Conservation (phyloP, 2,329 filamentous ascomycete genomes). For the Leptographium lundbergii region DNA sequence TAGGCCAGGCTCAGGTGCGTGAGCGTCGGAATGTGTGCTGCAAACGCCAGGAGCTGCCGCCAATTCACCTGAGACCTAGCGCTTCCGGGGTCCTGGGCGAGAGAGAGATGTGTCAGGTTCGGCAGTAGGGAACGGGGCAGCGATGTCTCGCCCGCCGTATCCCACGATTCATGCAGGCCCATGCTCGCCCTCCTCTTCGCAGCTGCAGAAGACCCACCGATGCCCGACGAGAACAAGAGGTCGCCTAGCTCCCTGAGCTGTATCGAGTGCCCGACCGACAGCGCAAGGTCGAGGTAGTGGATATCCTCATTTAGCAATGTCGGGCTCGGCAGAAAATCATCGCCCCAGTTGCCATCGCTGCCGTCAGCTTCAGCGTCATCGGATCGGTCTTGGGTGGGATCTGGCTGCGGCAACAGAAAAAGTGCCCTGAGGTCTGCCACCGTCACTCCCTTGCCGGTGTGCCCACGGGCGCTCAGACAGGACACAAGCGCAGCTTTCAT, state of each 20-base stretch:
- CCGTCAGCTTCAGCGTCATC: conserved; percentile 15
- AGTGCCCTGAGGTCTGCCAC: conserved; percentile 36
- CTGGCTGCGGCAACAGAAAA: conserved; percentile 21
- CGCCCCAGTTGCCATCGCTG: conserved; percentile 4
- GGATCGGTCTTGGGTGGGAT: not conserved
- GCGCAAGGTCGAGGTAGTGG: conserved; percentile 39
- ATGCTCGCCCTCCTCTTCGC: conserved; percentile 6
- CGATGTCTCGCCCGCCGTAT: conserved; percentile 19
- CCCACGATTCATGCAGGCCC: conserved; percentile 39
- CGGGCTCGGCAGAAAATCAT: conserved; percentile 10
- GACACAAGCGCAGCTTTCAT: conserved; percentile 39
- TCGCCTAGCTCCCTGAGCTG: conserved; percentile 38
- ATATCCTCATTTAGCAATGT: conserved; percentile 31
- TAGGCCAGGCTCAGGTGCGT: conserved; percentile 50
- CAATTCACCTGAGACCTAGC: conserved; percentile 21
- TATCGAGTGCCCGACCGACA: conserved; percentile 37
- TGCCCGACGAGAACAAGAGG: conserved; percentile 28
- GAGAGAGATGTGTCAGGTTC: conserved; percentile 47
- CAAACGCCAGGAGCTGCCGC: conserved; percentile 44
- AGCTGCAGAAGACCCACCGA: not conserved
- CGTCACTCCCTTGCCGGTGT: conserved; percentile 24
- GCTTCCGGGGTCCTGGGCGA: conserved; percentile 31
- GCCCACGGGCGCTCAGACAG: conserved; percentile 27
- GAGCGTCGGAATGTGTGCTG: conserved; percentile 36
- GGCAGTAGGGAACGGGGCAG: conserved; percentile 33